Conservation (phyloP, 108 stramenopile species). For the Skeletonema marinoi region DNA sequence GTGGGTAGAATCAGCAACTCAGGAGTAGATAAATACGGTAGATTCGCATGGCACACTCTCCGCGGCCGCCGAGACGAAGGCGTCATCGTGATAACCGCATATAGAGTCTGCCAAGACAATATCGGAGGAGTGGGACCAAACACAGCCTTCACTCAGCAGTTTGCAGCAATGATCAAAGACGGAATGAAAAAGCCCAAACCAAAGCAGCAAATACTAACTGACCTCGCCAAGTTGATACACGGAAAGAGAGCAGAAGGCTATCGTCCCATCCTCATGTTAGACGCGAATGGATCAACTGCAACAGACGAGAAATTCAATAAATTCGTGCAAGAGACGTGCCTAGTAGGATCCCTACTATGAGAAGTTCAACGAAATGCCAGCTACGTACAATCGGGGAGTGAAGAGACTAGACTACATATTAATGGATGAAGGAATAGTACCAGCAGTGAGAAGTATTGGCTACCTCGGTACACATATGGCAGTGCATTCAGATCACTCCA, state of each 20-base stretch:
- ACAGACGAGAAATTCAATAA: background rate
- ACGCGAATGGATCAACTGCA: background rate
- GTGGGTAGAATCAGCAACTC: background rate
- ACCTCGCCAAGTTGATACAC: background rate
- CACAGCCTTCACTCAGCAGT: conserved; percentile 2
- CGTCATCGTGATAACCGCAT: background rate
- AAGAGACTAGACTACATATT: too few relatives aligned
- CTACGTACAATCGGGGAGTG: too few relatives aligned
- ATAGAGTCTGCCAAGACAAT: background rate
- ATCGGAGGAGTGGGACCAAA: background rate
- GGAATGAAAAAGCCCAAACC: background rate
- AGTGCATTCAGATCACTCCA: too few relatives aligned
- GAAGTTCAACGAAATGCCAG: too few relatives aligned
- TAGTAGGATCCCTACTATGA: too few relatives aligned
- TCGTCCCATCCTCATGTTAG: background rate
- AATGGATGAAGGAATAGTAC: too few relatives aligned
- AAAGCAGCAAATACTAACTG: background rate
- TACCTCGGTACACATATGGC: too few relatives aligned
- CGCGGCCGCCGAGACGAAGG: conserved; percentile 13
- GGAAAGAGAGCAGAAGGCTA: background rate
- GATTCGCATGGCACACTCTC: background rate
- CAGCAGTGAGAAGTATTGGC: too few relatives aligned
- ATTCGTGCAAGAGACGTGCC: background rate
- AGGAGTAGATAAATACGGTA: conserved; percentile 1
- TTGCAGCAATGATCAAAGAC: background rate